Conservation (phyloP, 768 basidiomycete genomes). For the Pulveroboletus frians region DNA sequence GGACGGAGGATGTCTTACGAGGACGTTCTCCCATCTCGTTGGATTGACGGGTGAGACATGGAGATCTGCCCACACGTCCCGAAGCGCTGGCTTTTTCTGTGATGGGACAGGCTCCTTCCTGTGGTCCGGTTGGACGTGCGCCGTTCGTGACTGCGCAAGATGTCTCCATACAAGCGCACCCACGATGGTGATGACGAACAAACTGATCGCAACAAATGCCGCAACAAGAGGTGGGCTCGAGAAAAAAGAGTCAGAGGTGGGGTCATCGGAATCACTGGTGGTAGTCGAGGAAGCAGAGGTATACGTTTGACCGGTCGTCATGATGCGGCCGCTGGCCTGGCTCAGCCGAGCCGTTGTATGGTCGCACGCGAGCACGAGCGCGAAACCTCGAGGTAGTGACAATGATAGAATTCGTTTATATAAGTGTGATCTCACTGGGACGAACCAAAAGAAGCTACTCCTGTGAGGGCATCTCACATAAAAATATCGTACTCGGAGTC, state of each 20-base stretch:
- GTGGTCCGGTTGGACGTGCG: constrained; percentile 3
- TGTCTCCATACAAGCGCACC: constrained; percentile 45
- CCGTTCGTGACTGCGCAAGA: constrained; percentile 17
- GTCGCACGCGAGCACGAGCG: constrained; percentile 3
- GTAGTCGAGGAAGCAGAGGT: neutral
- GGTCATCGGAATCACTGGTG: neutral
- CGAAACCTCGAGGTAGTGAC: constrained; percentile 13
- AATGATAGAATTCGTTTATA: constrained; percentile 7
- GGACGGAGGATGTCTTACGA: constrained; percentile 29
- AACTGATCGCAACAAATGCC: constrained; percentile 53
- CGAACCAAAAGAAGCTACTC: too few relatives aligned
- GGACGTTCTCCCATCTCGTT: constrained; percentile 37
- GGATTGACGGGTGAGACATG: neutral
- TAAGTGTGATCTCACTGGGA: neutral
- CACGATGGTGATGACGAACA: constrained; percentile 47
- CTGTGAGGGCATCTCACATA: neutral
- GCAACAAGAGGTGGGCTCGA: constrained; percentile 49
- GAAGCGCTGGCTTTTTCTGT: constrained; percentile 38
- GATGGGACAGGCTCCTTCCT: neutral
- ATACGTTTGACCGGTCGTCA: constrained; percentile 13
- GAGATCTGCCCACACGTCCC: constrained; percentile 38
- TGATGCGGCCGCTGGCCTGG: constrained; percentile 13
- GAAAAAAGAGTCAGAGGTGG: constrained; percentile 20
- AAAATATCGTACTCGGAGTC: constrained; percentile 16
- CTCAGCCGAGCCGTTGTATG: constrained; percentile 1